Conservation (phyloP, 208 protist genomes). For the Leishmania martiniquensis region DNA sequence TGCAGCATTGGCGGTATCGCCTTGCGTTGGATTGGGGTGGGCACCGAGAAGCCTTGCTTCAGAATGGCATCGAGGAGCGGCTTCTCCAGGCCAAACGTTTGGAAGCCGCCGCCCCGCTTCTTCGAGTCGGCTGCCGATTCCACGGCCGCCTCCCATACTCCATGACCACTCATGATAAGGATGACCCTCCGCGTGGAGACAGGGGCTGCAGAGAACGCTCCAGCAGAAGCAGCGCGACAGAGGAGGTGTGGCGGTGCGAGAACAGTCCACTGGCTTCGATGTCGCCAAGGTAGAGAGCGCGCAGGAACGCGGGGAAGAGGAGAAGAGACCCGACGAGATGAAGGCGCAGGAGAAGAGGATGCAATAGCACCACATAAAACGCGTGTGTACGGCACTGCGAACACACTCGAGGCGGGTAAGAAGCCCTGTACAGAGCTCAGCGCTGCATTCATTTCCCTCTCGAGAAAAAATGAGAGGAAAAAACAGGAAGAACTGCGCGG, state of each 20-base stretch:
- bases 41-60: slow-evolving; percentile 97
- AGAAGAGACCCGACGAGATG: neutral
- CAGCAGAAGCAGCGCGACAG: neutral
- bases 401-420: too few species aligned
- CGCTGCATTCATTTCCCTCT: too few species aligned
- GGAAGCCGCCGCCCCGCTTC: slow-evolving; percentile 89
- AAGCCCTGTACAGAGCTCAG: too few species aligned
- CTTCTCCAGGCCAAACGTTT: slow-evolving; percentile 90
- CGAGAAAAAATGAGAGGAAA: too few species aligned
- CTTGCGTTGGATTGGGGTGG: slow-evolving; percentile 99
- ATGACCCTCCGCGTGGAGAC: neutral
- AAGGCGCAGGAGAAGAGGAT: neutral
- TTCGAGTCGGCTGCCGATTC: slow-evolving; percentile 56
- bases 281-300: neutral
- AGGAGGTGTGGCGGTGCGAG: neutral
- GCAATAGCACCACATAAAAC: neutral
- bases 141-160: slow-evolving; percentile 76
- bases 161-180: slow-evolving; percentile 54
- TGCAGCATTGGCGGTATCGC: slow-evolving; percentile 94
- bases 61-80: slow-evolving; percentile 93
- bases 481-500: too few species aligned
- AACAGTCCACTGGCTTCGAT: neutral
- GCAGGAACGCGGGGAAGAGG: neutral
- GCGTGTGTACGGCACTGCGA: too few species aligned
- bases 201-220: neutral